phyloP scores from a whole-genome alignment of 148 eudicot genomes.

The Amaranthus cruentus region DNA sequence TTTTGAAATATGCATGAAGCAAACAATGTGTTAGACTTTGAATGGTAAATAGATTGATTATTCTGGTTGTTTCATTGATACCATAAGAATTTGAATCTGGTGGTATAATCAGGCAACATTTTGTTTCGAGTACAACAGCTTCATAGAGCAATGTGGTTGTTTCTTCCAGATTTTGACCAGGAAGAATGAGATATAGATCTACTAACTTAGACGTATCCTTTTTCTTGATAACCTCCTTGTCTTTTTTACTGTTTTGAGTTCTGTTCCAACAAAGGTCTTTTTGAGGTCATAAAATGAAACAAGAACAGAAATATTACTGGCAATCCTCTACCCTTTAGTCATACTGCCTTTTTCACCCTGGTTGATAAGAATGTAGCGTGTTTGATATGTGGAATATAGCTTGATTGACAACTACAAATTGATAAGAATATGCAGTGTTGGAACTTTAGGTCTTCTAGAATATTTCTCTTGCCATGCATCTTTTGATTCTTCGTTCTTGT shows the following conservation, averaged over 20 bases:
- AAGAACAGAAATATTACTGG: not conserved
- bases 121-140: not conserved
- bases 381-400: not conserved
- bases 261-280: not conserved
- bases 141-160: not conserved
- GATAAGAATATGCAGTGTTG: not conserved
- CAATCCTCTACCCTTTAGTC: not conserved
- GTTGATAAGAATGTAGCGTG: not conserved
- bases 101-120: too few relatives aligned
- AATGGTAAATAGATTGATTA: too few relatives aligned
- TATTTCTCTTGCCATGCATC: not conserved
- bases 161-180: not conserved
- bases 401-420: not conserved
- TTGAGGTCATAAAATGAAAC: not conserved
- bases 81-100: too few relatives aligned
- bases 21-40: too few relatives aligned
- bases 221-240: not conserved
- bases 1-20: too few relatives aligned
- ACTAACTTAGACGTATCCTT: not conserved
- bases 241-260: not conserved
- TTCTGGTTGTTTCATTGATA: too few relatives aligned
- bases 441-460: not conserved
- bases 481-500: conserved; percentile 12
- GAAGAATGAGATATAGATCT: not conserved
- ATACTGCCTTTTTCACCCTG: not conserved